Evolutionary conservation across 2,329 filamentous ascomycete genomes (phyloP), one percentile per base, ranked within the genome.

Genomic region (Aureobasidium sp.): DNA sequence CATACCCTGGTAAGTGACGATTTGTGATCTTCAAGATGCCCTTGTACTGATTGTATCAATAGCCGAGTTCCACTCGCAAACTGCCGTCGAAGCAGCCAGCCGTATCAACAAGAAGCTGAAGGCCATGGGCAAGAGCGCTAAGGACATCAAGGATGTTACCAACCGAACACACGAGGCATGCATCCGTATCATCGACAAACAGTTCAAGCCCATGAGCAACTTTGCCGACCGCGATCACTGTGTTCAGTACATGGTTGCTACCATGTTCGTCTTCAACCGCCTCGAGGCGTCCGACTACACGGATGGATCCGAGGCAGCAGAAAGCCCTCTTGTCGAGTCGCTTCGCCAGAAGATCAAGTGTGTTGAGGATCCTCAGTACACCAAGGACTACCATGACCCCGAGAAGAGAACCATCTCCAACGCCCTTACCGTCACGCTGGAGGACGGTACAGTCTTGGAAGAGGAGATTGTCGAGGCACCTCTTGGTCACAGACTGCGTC

Each of bases 181-280:
- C 81, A 86, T 99, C 74, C 91, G 94, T 71, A 99, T 99, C 79
- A 99, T 99, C 72, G 94, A 99, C 85, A 99, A 99, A 84, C 94
- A 99, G 80, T 95, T 96, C 84, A 97, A 97, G 85, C 87, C 92
- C 69, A 96, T 99, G 90, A 91, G 96, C 82, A 99, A 99, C 86
- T 99, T 97, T 73, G 94, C 94, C 72, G 94, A 99, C 79, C 91
- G 94, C 72, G 94, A 99, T 78, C 94, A 99, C 84, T 99, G 94
- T 80, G 93, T 99, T 68, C 94, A 97, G 81, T 99, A 99, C 85
- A 99, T 99, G 94, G 90, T 91, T 73, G 82, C 92, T 66, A 91
- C 91, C 71, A 97, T 97, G 91, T 88, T 99, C 68, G 88, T 89
- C 68, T 97, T 93, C 77, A 91, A 94, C 76, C 91, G 94, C 67